Conservation (phyloP, 306 rosid species). For the Acacia confusa region DNA sequence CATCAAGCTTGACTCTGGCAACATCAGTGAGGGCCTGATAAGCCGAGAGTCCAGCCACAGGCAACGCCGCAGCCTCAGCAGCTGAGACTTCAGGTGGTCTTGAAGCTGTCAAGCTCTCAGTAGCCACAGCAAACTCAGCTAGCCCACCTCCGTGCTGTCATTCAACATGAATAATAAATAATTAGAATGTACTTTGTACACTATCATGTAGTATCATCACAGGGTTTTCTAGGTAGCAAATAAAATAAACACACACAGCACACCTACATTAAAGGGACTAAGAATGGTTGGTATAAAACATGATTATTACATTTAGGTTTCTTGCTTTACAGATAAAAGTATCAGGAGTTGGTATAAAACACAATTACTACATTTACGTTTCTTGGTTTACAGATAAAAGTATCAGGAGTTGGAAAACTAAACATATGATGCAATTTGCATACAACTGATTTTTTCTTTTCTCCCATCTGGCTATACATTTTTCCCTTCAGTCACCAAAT, state of each 20-base stretch:
- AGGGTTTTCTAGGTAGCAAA: not conserved
- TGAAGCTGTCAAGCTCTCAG: slow-evolving; percentile 42
- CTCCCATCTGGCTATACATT: not conserved
- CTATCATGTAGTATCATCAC: not conserved
- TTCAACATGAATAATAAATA: slow-evolving; percentile 7
- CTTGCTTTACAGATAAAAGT: not conserved
- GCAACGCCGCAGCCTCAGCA: slow-evolving; percentile 59
- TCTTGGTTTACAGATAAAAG: not conserved
- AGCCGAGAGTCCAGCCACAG: slow-evolving; percentile 67
- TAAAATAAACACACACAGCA: not conserved
- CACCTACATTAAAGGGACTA: not conserved
- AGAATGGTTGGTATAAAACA: not conserved
- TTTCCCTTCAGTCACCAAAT: not conserved
- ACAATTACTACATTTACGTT: not conserved
- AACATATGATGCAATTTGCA: not conserved
- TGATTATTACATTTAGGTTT: not conserved
- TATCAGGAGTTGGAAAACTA: not conserved
- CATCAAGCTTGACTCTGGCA: slow-evolving; percentile 67
- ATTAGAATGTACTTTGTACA: not conserved
- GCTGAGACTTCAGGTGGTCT: slow-evolving; percentile 66
- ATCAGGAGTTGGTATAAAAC: not conserved
- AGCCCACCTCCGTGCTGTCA: slow-evolving; percentile 76
- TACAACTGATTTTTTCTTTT: not conserved
- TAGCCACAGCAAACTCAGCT: slow-evolving; percentile 54
- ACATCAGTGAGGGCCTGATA: slow-evolving; percentile 59